Conservation (phyloP, 2,329 filamentous ascomycete genomes). For the Claviceps sp. region DNA sequence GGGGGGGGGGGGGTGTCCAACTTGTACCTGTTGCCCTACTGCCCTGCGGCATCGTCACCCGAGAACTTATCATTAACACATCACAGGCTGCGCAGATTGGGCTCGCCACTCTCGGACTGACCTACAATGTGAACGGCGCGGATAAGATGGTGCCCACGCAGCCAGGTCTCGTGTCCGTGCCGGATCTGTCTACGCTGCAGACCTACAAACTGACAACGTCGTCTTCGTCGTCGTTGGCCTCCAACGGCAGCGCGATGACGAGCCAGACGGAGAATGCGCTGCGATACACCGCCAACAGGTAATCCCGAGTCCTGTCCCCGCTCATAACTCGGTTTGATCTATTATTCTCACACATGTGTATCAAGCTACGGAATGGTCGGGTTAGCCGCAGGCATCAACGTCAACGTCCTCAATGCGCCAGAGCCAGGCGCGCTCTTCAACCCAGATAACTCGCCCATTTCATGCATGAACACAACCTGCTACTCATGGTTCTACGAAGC, state of each 20-base stretch:
- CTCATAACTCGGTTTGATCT: too few relatives aligned
- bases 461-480: conserved; percentile 20
- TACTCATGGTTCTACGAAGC: conserved; percentile 26
- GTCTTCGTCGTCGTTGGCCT: conserved; percentile 4
- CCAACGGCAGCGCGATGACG: not conserved
- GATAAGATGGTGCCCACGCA: conserved; percentile 17
- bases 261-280: conserved; percentile 17
- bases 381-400: conserved; percentile 14
- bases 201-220: conserved; percentile 14
- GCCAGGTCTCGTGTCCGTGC: conserved; percentile 21
- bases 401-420: conserved; percentile 10
- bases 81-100: conserved; percentile 26
- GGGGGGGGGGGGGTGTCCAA: too few relatives aligned
- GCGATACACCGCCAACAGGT: conserved; percentile 29
- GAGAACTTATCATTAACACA: not conserved
- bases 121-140: conserved; percentile 28
- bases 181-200: conserved; percentile 23
- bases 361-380: not conserved
- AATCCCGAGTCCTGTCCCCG: not conserved
- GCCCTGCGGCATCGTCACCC: too few relatives aligned
- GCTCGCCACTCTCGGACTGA: conserved; percentile 27
- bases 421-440: conserved; percentile 17
- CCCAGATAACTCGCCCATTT: conserved; percentile 13
- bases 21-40: too few relatives aligned
- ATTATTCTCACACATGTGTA: too few relatives aligned